These are phyloP conservation scores for Rickenella mellea DNA, from an alignment of 768 basidiomycete species.

Conservation along the genomic window DNA sequence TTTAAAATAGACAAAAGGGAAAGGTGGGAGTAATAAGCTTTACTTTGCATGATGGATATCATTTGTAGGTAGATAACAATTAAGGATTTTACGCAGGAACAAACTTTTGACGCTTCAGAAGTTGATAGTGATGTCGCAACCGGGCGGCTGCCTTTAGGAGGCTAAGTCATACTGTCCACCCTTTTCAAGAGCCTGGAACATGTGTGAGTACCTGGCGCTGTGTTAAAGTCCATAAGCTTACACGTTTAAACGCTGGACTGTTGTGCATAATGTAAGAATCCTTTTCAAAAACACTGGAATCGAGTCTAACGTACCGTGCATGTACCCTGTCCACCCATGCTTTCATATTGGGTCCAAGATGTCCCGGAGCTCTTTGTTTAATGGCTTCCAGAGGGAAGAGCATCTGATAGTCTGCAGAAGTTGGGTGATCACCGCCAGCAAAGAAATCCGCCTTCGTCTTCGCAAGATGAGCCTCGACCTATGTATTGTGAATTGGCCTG, in stretches of 20 bases:
- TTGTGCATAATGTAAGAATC: constrained; percentile 1
- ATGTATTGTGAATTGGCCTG: neutral
- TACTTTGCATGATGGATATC: too few relatives aligned
- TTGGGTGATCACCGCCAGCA: constrained; percentile 29
- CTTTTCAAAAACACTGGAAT: constrained; percentile 2
- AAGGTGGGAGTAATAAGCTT: too few relatives aligned
- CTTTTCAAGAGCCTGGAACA: constrained; percentile 15
- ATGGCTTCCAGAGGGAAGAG: constrained; percentile 26
- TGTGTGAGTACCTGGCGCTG: constrained; percentile 1
- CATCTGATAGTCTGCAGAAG: constrained; percentile 38
- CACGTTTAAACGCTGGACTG: constrained; percentile 24
- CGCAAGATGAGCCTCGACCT: constrained; percentile 30
- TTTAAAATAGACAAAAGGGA: too few relatives aligned
- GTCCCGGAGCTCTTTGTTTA: constrained; percentile 6
- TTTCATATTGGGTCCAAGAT: constrained; percentile 23
- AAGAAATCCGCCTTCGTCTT: constrained; percentile 20
- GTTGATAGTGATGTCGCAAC: too few relatives aligned
- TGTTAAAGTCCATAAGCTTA: constrained; percentile 8
- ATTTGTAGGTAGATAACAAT: too few relatives aligned
- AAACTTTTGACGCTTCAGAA: too few relatives aligned
- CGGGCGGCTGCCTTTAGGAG: too few relatives aligned
- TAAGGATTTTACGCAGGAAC: too few relatives aligned
- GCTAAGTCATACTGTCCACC: constrained; percentile 18
- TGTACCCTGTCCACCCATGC: constrained; percentile 30
- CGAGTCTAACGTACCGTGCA: constrained; percentile 16